These are phyloP conservation scores for Fraxinus cuspidata DNA, from an alignment of 257 asterid genomes.

Conservation along the genomic window DNA sequence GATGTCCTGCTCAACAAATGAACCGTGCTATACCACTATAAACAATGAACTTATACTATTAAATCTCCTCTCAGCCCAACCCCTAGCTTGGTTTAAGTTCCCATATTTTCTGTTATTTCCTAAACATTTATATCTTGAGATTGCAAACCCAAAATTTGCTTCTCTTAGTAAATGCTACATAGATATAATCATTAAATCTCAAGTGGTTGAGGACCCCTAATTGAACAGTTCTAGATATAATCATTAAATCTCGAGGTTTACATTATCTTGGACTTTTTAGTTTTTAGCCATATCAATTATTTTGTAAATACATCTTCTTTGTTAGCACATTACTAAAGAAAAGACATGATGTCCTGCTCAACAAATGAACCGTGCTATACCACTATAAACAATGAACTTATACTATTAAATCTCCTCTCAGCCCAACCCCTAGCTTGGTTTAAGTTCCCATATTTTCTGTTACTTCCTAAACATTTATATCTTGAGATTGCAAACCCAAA, in stretches of 20 bases:
- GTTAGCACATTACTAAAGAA: background rate
- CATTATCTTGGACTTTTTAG: background rate
- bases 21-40: no score
- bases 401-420: no score
- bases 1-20: no score
- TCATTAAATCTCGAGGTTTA: background rate
- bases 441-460: background rate
- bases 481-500: background rate
- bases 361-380: no score
- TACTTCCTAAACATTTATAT: background rate
- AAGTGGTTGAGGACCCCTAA: background rate
- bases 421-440: background rate
- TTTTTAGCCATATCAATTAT: background rate
- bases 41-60: no score
- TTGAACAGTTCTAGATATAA: background rate
- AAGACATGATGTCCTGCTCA: no score
- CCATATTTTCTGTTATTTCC: background rate
- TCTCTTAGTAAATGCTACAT: background rate
- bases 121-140: background rate
- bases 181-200: no score
- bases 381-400: no score
- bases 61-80: no score
- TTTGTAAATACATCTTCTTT: background rate
- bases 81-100: background rate
- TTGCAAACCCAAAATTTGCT: background rate